Evolutionary conservation across 2,329 filamentous ascomycete species (phyloP).

Genomic region (Fusarium avenaceum): DNA sequence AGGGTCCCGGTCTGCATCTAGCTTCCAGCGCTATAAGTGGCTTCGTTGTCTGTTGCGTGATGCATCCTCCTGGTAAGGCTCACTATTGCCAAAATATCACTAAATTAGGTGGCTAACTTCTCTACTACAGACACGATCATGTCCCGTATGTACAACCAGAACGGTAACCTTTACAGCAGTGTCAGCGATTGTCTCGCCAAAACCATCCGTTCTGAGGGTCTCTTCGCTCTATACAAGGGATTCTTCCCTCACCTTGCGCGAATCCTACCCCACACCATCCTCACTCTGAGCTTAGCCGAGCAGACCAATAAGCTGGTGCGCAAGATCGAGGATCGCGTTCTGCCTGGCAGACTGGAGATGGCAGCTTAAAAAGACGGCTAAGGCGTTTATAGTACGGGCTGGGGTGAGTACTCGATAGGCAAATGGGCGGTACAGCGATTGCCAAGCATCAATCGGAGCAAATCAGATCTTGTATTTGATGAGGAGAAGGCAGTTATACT

Average conservation of each 20-base stretch:
- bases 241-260: conserved; percentile 94
- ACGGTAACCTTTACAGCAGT: conserved; percentile 94
- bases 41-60: conserved; percentile 96
- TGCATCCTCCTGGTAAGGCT: conserved; percentile 89
- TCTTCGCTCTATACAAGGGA: conserved; percentile 96
- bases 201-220: conserved; percentile 90
- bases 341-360: conserved; percentile 58
- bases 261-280: conserved; percentile 94
- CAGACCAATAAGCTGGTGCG: conserved; percentile 96
- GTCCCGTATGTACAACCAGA: conserved; percentile 99
- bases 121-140: conserved; percentile 84
- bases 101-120: conserved; percentile 8
- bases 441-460: conserved; percentile 18
- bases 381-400: background rate
- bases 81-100: background rate
- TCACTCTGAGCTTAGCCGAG: conserved; percentile 93
- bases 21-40: conserved; percentile 90
- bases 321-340: conserved; percentile 75
- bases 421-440: conserved; percentile 3
- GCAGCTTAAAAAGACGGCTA: conserved; percentile 17
- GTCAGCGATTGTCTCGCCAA: conserved; percentile 93
- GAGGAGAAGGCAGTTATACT: conserved; percentile 20
- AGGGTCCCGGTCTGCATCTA: conserved; percentile 89
- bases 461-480: conserved; percentile 33
- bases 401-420: background rate